Conservation (phyloP, 177 flowering plant species). For the Vitis hybrid region DNA sequence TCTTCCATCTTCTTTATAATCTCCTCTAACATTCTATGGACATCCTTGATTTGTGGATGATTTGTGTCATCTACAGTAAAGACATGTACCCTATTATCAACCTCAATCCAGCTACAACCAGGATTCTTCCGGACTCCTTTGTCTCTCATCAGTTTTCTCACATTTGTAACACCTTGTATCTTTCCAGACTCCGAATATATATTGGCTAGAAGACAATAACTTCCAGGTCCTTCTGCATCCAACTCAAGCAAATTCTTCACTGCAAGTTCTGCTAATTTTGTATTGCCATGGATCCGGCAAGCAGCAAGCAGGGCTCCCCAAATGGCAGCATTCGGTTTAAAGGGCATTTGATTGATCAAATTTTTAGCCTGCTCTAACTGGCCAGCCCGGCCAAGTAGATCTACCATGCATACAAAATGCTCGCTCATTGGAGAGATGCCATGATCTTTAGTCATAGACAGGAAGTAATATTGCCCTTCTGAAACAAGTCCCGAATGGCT, state of each 20-base stretch:
- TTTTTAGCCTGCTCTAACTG: constrained; percentile 39
- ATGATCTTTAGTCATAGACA: constrained; percentile 35
- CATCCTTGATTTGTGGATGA: constrained; percentile 38
- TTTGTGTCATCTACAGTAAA: constrained; percentile 39
- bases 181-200: constrained; percentile 27
- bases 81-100: constrained; percentile 39
- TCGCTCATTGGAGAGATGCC: constrained; percentile 26
- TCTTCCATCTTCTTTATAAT: constrained; percentile 31
- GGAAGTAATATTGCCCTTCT: constrained; percentile 34
- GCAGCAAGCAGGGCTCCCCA: constrained; percentile 59
- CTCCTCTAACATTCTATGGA: constrained; percentile 25
- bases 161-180: constrained; percentile 18
- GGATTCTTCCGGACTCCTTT: constrained; percentile 38
- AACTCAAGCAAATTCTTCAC: constrained; percentile 32
- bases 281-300: constrained; percentile 34
- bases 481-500: constrained; percentile 43
- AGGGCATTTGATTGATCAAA: constrained; percentile 36
- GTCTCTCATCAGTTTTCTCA: constrained; percentile 44
- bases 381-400: constrained; percentile 51
- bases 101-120: constrained; percentile 60
- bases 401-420: constrained; percentile 53
- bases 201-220: constrained; percentile 39
- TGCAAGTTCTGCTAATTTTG: constrained; percentile 38
- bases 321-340: constrained; percentile 35
- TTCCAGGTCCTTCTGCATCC: constrained; percentile 40